Evolutionary conservation across 116 monocot species (phyloP).

Genomic region (Phalaenopsis hybrid): DNA sequence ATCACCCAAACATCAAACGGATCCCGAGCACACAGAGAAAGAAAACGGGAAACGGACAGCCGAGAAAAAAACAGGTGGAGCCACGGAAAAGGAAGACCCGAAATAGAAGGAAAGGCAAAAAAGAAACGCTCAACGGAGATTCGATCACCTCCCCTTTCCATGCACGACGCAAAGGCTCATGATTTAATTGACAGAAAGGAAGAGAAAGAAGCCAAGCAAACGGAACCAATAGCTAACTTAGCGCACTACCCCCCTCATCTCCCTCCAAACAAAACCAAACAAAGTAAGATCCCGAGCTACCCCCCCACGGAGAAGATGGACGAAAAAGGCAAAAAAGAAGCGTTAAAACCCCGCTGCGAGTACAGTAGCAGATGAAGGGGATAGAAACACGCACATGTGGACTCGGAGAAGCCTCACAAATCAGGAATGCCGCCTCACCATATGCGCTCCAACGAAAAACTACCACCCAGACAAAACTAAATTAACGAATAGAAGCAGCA

Average conservation of each 20-base stretch:
- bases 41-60: not conserved
- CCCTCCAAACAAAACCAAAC: constrained; percentile 13
- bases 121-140: constrained; percentile 2
- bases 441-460: not conserved
- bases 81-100: too few relatives aligned
- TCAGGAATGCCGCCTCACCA: not conserved
- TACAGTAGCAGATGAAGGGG: not conserved
- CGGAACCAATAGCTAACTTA: not conserved
- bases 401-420: constrained; percentile 13
- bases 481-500: too few relatives aligned
- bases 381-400: constrained; percentile 13
- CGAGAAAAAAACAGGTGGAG: too few relatives aligned
- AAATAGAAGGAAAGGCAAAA: not conserved
- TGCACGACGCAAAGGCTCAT: not conserved
- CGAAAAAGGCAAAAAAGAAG: not conserved
- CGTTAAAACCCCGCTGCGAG: not conserved
- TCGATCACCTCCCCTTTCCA: constrained; percentile 17
- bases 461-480: not conserved
- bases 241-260: constrained; percentile 30
- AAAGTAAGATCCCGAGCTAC: constrained; percentile 9
- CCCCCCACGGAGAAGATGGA: not conserved
- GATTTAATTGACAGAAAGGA: constrained; percentile 18
- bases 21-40: not conserved
- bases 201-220: constrained; percentile 30
- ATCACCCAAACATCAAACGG: not conserved